Percentiles rank a stretch among this genome's conserved stretches.
phyloP scores from a whole-genome alignment of 2,329 filamentous ascomycete species.

The Pseudogymnoascus sp. region DNA sequence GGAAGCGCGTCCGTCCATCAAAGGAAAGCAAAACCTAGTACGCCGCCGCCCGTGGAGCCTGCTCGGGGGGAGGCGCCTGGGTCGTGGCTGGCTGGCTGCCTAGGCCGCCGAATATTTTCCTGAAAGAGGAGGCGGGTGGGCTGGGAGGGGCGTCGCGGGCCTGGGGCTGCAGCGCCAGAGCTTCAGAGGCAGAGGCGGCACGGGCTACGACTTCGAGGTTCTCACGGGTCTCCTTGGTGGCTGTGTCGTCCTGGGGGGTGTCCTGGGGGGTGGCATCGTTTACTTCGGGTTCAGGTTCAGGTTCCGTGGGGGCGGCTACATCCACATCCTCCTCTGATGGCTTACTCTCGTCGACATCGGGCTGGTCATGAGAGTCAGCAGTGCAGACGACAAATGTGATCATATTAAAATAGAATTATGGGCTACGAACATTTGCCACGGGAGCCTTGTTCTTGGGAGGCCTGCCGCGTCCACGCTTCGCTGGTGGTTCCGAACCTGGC shows the following conservation, averaged over 20 bases:
- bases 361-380: background rate
- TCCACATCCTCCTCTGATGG: background rate
- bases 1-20: background rate
- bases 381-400: background rate
- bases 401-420: background rate
- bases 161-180: background rate
- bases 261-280: background rate
- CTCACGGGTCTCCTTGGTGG: background rate
- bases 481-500: background rate
- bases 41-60: background rate
- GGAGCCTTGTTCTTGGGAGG: slow-evolving; percentile 5
- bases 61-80: background rate
- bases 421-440: background rate
- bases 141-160: background rate
- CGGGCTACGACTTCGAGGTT: background rate
- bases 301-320: background rate
- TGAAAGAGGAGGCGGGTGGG: background rate
- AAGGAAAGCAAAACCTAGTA: background rate
- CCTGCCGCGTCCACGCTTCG: slow-evolving; percentile 8
- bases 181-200: background rate
- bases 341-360: slow-evolving; percentile 3
- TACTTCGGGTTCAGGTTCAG: background rate
- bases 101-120: background rate
- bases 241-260: background rate
- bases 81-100: background rate